These are phyloP conservation scores for Jasminum sambac DNA, from an alignment of 257 asterid genomes.

Conservation along the genomic window DNA sequence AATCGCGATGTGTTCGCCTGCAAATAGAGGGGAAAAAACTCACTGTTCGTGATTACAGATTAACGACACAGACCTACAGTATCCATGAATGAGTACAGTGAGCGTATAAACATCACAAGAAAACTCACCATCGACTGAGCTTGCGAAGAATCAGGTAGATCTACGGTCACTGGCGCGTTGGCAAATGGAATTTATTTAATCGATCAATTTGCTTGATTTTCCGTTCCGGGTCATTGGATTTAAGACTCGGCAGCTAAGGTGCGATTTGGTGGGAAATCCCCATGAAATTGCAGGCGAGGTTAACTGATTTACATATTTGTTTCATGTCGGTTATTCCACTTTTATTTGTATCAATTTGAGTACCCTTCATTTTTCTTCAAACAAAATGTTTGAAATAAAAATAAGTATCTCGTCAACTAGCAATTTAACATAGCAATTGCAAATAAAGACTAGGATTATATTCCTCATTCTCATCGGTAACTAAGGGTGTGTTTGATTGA, in stretches of 20 bases:
- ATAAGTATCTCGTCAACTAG: too few species aligned
- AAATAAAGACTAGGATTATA: too few species aligned
- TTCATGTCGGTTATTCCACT: neutral
- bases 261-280: neutral
- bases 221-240: neutral
- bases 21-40: constrained; percentile 2
- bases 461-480: too few species aligned
- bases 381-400: too few species aligned
- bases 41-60: constrained; percentile 5
- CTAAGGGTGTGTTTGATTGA: too few species aligned
- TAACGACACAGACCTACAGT: neutral
- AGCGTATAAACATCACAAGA: neutral
- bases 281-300: too few species aligned
- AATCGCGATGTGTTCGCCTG: constrained; percentile 65
- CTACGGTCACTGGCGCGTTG: neutral
- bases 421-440: too few species aligned
- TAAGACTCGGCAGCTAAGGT: neutral
- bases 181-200: neutral
- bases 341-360: neutral
- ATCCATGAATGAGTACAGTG: neutral
- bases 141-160: neutral
- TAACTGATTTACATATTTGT: neutral
- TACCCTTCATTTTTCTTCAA: too few species aligned
- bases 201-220: neutral
- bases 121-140: constrained; percentile 33